Base-by-base conservation (phyloP, 2,329 filamentous ascomycete genomes). In the Fusarium aywerte region DNA sequence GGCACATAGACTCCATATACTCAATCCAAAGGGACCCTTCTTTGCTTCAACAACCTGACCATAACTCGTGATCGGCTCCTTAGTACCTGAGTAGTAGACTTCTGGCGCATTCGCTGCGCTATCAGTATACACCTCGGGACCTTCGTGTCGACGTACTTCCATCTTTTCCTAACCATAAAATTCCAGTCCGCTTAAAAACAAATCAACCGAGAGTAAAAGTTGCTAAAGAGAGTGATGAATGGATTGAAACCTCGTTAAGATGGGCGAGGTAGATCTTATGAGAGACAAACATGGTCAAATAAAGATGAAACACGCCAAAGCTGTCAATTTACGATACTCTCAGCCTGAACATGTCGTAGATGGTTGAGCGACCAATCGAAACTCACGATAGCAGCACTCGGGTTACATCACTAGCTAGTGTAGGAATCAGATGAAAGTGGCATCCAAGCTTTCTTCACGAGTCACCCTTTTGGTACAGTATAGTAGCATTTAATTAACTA, bases 51-150 rank as follows among this genome's bases (percentile, higher is more conserved):
- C 12, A 7, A 27, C 38, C 11, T 47, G 35, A 21, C 12, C n/a
- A 32, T 56, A 29, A 7, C 12, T 31, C 3, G 8, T 7, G 1
- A 27, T n/a, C 2, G 40, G 33, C 0, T 62, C 43, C n/a, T 55
- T 62, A 0, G 29, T 40, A 5, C 36, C 21, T 6, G 27, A 40
- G 2, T 11, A 31, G 9, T 62, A 56, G 2, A 48, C 23, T 1
- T 62, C 59, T 12, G 57, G 59, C 7, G 59, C 59, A 20, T 56
- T 32, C 21, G 57, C 25, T 16, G 43, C 59, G 43, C 21, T 38
- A 44, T 62, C 59, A 3, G 47, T 31, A 3, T 54, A 25, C 2
- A 62, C 57, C 49, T 62, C 47, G 9, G 62, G 50, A 10, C 57
- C 59, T 36, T 62, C 59, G 3, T 55, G 38, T 18, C 39, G 29